phyloP scores from a whole-genome alignment of 805 yeast genomes.

The Saccharomycopsis fodiens region DNA sequence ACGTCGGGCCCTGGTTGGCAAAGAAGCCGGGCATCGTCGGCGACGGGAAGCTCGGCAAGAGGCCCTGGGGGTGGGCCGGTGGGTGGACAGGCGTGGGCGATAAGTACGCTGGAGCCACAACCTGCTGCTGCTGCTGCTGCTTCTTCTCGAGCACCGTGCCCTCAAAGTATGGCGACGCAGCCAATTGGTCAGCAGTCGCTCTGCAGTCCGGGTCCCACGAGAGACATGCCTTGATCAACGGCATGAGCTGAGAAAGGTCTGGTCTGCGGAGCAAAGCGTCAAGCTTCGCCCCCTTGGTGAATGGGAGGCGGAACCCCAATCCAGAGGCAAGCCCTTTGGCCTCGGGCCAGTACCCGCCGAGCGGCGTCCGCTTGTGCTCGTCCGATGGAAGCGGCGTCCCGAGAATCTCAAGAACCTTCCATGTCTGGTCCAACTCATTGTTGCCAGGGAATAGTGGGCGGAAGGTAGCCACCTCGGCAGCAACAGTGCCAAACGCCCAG shows the following conservation, averaged over 20 bases:
- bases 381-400: slow-evolving; percentile 55
- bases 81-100: background rate
- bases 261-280: slow-evolving; percentile 39
- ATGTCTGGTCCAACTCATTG: slow-evolving; percentile 71
- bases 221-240: slow-evolving; percentile 46
- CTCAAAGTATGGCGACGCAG: slow-evolving; percentile 47
- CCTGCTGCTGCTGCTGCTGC: background rate
- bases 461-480: slow-evolving; percentile 63
- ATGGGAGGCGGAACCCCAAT: slow-evolving; percentile 52
- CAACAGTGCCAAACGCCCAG: slow-evolving; percentile 84
- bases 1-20: too few relatives aligned
- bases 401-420: slow-evolving; percentile 55
- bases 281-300: slow-evolving; percentile 41
- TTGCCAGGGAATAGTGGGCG: slow-evolving; percentile 80
- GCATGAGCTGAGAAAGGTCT: slow-evolving; percentile 31
- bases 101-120: background rate
- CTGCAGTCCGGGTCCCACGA: slow-evolving; percentile 76
- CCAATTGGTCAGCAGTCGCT: slow-evolving; percentile 41
- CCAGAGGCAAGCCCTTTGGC: slow-evolving; percentile 45
- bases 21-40: too few relatives aligned
- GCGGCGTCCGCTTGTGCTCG: slow-evolving; percentile 28
- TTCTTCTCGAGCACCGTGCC: slow-evolving; percentile 31
- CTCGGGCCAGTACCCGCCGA: slow-evolving; percentile 72
- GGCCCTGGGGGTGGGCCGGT: slow-evolving; percentile 1
- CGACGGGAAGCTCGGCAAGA: background rate